Evolutionary conservation across 1,139 yeast genomes (phyloP).

Genomic region (Scheffersomyces titani): DNA sequence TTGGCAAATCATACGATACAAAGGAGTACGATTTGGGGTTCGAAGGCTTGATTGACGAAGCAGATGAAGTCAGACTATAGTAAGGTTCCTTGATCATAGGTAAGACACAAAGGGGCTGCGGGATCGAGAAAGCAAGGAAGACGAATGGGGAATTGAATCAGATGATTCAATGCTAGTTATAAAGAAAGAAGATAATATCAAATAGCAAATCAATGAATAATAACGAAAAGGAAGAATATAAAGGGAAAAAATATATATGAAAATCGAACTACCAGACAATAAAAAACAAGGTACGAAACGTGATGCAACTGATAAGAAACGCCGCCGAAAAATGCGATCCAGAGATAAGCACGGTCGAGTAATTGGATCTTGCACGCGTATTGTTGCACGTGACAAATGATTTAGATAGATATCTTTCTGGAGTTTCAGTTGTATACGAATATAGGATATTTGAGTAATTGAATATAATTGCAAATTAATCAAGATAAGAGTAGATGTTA

Average conservation of each 20-base stretch:
- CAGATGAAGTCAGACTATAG: conserved; percentile 1
- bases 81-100: conserved; percentile 7
- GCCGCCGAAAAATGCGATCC: not conserved
- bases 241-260: not conserved
- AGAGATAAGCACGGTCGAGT: not conserved
- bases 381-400: not conserved
- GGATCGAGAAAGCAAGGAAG: not conserved
- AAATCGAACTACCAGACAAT: not conserved
- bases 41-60: conserved; percentile 5
- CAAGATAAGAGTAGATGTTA: no score
- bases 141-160: not conserved
- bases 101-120: not conserved
- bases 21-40: conserved; percentile 5
- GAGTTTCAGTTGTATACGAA: no score
- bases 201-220: no score
- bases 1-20: conserved; percentile 3
- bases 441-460: no score
- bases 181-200: not conserved
- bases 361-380: not conserved
- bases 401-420: no score
- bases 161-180: not conserved
- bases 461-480: no score
- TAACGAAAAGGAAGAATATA: not conserved
- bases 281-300: not conserved
- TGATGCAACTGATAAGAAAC: not conserved